phyloP scores from a whole-genome alignment of 2,329 filamentous ascomycete species.

The Botrytis byssoidea region DNA sequence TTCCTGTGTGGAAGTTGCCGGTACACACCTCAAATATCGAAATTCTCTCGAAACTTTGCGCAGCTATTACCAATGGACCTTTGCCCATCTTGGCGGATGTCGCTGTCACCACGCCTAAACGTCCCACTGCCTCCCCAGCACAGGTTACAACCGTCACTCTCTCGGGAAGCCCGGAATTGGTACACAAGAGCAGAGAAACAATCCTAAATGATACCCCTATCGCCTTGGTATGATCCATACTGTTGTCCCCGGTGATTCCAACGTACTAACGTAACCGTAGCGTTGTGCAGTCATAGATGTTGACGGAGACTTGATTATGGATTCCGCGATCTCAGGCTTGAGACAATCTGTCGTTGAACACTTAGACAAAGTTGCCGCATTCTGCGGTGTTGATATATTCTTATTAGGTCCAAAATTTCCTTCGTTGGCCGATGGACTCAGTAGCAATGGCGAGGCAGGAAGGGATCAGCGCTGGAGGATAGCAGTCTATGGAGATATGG shows the following conservation, averaged over 20 bases:
- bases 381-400: constrained; percentile 95
- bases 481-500: constrained; percentile 90
- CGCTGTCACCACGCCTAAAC: constrained; percentile 76
- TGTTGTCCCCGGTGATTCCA: not conserved
- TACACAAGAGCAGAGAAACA: constrained; percentile 84
- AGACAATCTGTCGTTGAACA: constrained; percentile 76
- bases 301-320: constrained; percentile 85
- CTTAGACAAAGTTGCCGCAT: constrained; percentile 80
- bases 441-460: constrained; percentile 73
- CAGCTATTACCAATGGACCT: constrained; percentile 69
- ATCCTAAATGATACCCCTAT: constrained; percentile 91
- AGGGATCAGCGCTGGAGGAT: constrained; percentile 87
- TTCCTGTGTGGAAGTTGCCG: constrained; percentile 85
- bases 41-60: constrained; percentile 75
- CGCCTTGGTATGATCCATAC: constrained; percentile 67
- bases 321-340: constrained; percentile 63
- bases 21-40: constrained; percentile 86
- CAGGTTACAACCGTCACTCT: constrained; percentile 86
- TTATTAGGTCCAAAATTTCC: constrained; percentile 86
- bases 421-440: constrained; percentile 66
- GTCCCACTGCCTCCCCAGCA: constrained; percentile 50
- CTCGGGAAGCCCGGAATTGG: constrained; percentile 81
- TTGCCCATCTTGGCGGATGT: constrained; percentile 81
- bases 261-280: constrained; percentile 50
- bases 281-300: constrained; percentile 92